phyloP scores from a whole-genome alignment of 495 filamentous ascomycete genomes.

The Penicillium canariense region DNA sequence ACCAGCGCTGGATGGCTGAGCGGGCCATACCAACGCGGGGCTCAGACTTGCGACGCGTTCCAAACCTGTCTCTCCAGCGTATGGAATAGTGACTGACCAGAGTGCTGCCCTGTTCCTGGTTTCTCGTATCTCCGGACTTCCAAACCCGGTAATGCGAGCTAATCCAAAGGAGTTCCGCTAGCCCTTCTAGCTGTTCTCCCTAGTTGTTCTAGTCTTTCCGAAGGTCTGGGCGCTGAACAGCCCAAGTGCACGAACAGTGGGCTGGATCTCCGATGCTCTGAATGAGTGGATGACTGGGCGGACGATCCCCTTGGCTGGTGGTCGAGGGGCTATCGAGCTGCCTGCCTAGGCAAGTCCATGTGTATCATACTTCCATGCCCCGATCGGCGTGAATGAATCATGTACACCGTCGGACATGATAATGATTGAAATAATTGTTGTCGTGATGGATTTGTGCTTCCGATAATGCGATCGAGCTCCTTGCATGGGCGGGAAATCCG shows the following conservation, averaged over 20 bases:
- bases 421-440: not conserved
- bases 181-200: not conserved
- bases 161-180: not conserved
- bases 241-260: constrained; percentile 14
- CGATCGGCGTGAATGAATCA: not conserved
- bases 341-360: not conserved
- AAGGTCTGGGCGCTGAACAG: constrained; percentile 22
- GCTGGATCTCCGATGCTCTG: constrained; percentile 3
- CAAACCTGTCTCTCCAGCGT: not conserved
- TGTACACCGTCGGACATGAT: not conserved
- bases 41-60: constrained; percentile 1
- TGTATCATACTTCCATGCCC: not conserved
- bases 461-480: constrained; percentile 8
- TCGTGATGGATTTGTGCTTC: not conserved
- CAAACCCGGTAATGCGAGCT: not conserved
- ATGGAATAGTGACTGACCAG: not conserved
- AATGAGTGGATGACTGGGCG: not conserved
- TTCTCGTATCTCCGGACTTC: not conserved
- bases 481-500: constrained; percentile 17
- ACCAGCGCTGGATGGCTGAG: not conserved
- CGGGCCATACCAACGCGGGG: constrained; percentile 2
- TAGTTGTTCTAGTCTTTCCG: constrained; percentile 12
- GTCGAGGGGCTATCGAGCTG: not conserved
- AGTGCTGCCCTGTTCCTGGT: not conserved
- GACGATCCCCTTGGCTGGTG: not conserved